Percentiles rank a stretch among this genome's conserved stretches.
These are phyloP conservation scores for Plenodomus biglobosus DNA, from an alignment of 2,329 filamentous ascomycete genomes.

Conservation along the genomic window DNA sequence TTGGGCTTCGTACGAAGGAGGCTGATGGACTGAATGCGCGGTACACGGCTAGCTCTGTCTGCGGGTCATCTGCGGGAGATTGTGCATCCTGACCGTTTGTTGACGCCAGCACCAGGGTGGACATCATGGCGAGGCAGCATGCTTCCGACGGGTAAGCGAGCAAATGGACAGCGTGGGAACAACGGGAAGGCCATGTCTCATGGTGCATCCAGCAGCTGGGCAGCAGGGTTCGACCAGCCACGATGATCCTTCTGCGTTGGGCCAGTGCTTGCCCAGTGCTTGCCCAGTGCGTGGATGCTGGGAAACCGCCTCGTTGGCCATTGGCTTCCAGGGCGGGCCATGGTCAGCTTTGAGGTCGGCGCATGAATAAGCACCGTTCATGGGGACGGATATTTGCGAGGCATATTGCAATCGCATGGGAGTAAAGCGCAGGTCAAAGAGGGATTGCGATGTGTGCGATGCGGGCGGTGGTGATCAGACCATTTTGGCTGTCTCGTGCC, in stretches of 20 bases:
- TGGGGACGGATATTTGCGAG: constrained; percentile 3
- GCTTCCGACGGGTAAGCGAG: constrained; percentile 3
- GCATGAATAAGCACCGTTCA: constrained; percentile 7
- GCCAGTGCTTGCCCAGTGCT: constrained; percentile 7
- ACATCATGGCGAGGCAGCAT: not conserved
- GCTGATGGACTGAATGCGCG: too few relatives aligned
- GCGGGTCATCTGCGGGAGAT: constrained; percentile 6
- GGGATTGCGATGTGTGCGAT: not conserved
- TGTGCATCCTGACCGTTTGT: constrained; percentile 12
- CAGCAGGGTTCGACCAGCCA: constrained; percentile 9
- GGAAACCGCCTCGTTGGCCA: constrained; percentile 17
- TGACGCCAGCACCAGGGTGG: constrained; percentile 4
- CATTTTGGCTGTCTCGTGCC: not conserved
- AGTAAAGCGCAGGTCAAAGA: not conserved
- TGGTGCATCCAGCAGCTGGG: constrained; percentile 12
- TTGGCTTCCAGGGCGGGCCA: constrained; percentile 18
- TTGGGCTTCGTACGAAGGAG: too few relatives aligned
- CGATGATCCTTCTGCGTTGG: constrained; percentile 11
- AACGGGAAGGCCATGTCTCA: constrained; percentile 8
- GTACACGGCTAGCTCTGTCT: too few relatives aligned
- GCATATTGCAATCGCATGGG: not conserved
- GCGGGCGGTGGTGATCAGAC: not conserved
- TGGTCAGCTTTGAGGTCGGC: constrained; percentile 14
- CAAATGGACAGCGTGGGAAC: constrained; percentile 11
- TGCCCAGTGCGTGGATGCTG: constrained; percentile 10